Conservation (phyloP, 768 basidiomycete genomes). For the Austroboletus festivus region DNA sequence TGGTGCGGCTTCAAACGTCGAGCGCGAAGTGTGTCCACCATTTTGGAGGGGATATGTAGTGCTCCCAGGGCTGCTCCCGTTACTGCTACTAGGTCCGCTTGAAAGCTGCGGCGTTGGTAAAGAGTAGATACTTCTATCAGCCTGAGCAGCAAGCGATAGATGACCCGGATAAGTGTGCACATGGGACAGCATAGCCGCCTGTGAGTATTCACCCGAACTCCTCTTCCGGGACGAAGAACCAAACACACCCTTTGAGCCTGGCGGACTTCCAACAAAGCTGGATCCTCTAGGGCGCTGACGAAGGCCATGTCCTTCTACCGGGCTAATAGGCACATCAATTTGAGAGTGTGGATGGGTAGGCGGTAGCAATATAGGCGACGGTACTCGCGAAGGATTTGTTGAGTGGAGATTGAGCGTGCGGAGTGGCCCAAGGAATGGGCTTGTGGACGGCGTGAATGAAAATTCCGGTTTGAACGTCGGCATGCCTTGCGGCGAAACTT, state of each 20-base stretch:
- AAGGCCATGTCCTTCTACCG: slow-evolving; percentile 31
- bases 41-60: slow-evolving; percentile 38
- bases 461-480: slow-evolving; percentile 33
- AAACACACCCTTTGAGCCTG: slow-evolving; percentile 27
- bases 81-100: slow-evolving; percentile 59
- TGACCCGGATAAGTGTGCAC: slow-evolving; percentile 35
- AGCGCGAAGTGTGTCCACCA: slow-evolving; percentile 14
- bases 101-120: slow-evolving; percentile 61
- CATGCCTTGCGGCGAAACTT: slow-evolving; percentile 24
- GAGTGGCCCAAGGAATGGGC: slow-evolving; percentile 77
- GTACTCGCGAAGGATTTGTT: slow-evolving; percentile 63
- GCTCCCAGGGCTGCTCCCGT: slow-evolving; percentile 59
- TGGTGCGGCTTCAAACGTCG: slow-evolving; percentile 21
- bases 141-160: slow-evolving; percentile 26
- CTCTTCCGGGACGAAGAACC: slow-evolving; percentile 26
- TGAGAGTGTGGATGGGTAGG: slow-evolving; percentile 35
- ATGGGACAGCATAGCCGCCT: slow-evolving; percentile 27
- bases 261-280: slow-evolving; percentile 39
- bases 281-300: slow-evolving; percentile 28
- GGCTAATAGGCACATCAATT: slow-evolving; percentile 31
- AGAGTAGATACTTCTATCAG: slow-evolving; percentile 27
- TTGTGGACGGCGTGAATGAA: slow-evolving; percentile 65
- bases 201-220: slow-evolving; percentile 32
- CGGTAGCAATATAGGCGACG: slow-evolving; percentile 68
- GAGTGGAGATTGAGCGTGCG: slow-evolving; percentile 75